Conservation (phyloP, 169 alveolate species). For the Babesia divergens region DNA sequence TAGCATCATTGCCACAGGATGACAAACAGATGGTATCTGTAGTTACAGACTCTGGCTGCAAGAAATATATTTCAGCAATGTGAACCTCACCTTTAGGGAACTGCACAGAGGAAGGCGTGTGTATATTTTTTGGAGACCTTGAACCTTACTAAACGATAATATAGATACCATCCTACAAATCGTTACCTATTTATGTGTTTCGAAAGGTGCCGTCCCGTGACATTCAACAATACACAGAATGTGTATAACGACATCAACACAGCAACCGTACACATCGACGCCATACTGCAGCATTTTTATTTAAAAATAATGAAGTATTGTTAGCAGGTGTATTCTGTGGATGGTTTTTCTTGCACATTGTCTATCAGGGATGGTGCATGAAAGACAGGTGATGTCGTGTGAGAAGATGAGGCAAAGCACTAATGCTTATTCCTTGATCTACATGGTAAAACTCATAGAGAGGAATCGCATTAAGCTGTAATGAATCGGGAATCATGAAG, state of each 20-base stretch:
- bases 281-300: not conserved
- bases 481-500: constrained; percentile 24
- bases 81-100: constrained; percentile 23
- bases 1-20: constrained; percentile 18
- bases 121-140: constrained; percentile 33
- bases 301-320: not conserved
- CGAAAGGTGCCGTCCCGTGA: not conserved
- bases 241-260: constrained; percentile 8
- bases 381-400: constrained; percentile 50
- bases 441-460: constrained; percentile 46
- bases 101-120: constrained; percentile 44
- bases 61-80: not conserved
- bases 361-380: constrained; percentile 36
- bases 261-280: not conserved
- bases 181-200: not conserved
- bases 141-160: not conserved
- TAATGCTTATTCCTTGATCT: constrained; percentile 46
- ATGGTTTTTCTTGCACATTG: not conserved
- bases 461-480: constrained; percentile 23
- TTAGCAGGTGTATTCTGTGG: not conserved
- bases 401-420: constrained; percentile 57
- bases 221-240: not conserved
- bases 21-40: constrained; percentile 55
- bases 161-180: not conserved
- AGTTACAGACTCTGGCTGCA: constrained; percentile 59